A percentile compares a stretch with the other conserved stretches of the same genome.
Conservation (phyloP, 1,284 basidiomycete genomes). For the Mycena citricolor region DNA sequence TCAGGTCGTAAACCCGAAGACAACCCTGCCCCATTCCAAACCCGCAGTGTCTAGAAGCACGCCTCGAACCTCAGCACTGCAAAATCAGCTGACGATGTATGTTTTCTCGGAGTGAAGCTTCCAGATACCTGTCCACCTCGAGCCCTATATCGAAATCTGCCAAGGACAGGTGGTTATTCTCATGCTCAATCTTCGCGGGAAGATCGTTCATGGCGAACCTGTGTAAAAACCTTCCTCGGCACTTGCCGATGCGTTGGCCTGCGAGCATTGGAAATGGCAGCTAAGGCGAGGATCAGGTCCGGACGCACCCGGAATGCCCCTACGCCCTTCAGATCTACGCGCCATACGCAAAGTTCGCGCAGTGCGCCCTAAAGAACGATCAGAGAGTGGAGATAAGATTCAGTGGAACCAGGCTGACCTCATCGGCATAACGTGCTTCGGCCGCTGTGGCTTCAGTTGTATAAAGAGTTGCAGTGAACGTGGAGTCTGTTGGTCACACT, state of each 20-base stretch:
- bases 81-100: no score
- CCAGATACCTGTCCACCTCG: constrained; percentile 79
- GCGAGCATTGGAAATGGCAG: no score
- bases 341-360: constrained; percentile 79
- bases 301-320: constrained; percentile 75
- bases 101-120: no score
- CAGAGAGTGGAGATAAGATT: no score
- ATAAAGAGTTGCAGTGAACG: constrained; percentile 76
- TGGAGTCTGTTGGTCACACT: constrained; percentile 69
- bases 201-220: constrained; percentile 43
- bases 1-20: constrained; percentile 15
- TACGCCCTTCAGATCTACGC: constrained; percentile 72
- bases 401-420: no score
- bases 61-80: constrained; percentile 78
- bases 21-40: constrained; percentile 71
- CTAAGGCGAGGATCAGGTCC: no score
- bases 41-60: constrained; percentile 44
- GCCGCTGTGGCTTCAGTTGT: constrained; percentile 51
- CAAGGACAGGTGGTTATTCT: constrained; percentile 6
- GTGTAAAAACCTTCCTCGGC: constrained; percentile 73
- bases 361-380: no score
- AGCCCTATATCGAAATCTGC: constrained; percentile 79
- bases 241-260: background rate
- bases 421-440: constrained; percentile 78
- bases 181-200: background rate